Percentiles rank a stretch among this genome's conserved stretches.
These are phyloP conservation scores for Exobasidium rhododendri DNA, from an alignment of 1,284 basidiomycete genomes.

Conservation along the genomic window DNA sequence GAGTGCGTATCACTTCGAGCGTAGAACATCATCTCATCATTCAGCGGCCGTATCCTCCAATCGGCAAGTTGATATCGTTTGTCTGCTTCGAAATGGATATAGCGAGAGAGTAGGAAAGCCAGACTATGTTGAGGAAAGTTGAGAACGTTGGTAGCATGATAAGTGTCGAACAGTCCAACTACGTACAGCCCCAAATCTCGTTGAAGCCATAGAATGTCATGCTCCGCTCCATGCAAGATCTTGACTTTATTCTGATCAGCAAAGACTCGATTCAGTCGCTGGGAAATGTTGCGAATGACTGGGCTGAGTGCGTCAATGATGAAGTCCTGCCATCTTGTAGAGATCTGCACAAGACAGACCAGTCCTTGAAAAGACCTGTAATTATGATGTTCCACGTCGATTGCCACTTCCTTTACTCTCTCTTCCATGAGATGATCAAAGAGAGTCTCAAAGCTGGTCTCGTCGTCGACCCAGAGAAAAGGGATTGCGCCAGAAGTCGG, in stretches of 20 bases:
- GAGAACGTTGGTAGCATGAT: slow-evolving; percentile 77
- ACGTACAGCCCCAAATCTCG: slow-evolving; percentile 90
- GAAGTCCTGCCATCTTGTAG: slow-evolving; percentile 78
- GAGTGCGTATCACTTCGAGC: slow-evolving; percentile 95
- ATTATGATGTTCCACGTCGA: slow-evolving; percentile 91
- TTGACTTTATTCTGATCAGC: slow-evolving; percentile 81
- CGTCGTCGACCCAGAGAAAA: slow-evolving; percentile 71
- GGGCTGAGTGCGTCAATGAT: slow-evolving; percentile 74
- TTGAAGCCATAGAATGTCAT: slow-evolving; percentile 92
- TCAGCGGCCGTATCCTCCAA: slow-evolving; percentile 88
- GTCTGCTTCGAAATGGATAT: slow-evolving; percentile 86
- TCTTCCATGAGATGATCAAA: slow-evolving; percentile 55
- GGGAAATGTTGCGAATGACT: slow-evolving; percentile 70
- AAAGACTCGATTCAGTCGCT: slow-evolving; percentile 66
- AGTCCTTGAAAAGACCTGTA: slow-evolving; percentile 81
- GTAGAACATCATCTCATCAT: slow-evolving; percentile 83
- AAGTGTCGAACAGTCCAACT: slow-evolving; percentile 94
- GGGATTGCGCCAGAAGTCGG: slow-evolving; percentile 62
- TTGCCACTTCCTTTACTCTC: slow-evolving; percentile 72
- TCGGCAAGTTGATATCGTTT: slow-evolving; percentile 95
- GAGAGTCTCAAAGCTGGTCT: slow-evolving; percentile 23
- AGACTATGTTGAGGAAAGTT: slow-evolving; percentile 75
- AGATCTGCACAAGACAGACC: slow-evolving; percentile 80
- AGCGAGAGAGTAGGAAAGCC: slow-evolving; percentile 79
- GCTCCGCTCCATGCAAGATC: slow-evolving; percentile 81